phyloP scores from a whole-genome alignment of 176 grass and related monocot genomes.

The Dactylis glomerata region DNA sequence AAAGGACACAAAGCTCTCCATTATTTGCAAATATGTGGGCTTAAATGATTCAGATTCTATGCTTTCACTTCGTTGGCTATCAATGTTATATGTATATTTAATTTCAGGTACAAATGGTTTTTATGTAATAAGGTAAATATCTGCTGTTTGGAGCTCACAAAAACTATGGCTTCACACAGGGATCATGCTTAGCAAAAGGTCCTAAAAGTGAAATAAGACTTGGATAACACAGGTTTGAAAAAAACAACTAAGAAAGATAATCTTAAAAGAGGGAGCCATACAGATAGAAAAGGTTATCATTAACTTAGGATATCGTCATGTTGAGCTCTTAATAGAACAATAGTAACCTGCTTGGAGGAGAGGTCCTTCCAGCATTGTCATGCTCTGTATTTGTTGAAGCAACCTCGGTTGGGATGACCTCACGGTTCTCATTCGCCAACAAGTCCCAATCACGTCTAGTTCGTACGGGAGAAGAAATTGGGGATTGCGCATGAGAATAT shows the following conservation, averaged over 20 bases:
- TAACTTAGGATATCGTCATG: neutral
- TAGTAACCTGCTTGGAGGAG: slow-evolving; percentile 49
- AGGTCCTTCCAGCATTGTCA: slow-evolving; percentile 41
- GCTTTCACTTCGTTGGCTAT: neutral
- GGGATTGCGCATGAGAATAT: slow-evolving; percentile 68
- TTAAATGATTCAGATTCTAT: neutral
- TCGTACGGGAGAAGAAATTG: slow-evolving; percentile 71
- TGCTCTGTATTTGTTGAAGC: slow-evolving; percentile 45
- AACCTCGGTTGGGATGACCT: slow-evolving; percentile 36
- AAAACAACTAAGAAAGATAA: neutral
- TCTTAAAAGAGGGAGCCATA: neutral
- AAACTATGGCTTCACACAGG: neutral
- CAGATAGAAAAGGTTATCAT: neutral
- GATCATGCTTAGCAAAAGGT: slow-evolving; percentile 9
- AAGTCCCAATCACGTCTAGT: slow-evolving; percentile 66
- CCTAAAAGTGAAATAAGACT: neutral
- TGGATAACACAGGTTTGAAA: neutral
- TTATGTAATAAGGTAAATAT: neutral
- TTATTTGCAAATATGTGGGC: slow-evolving; percentile 7
- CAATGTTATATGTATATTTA: neutral
- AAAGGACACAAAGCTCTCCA: neutral
- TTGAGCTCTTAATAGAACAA: slow-evolving; percentile 10
- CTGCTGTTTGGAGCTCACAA: neutral
- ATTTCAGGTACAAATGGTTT: slow-evolving; percentile 1
- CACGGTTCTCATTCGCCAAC: slow-evolving; percentile 51